Evolutionary conservation across 2,329 filamentous ascomycete genomes (phyloP).

Genomic region (Corniculantispora saksenae): DNA sequence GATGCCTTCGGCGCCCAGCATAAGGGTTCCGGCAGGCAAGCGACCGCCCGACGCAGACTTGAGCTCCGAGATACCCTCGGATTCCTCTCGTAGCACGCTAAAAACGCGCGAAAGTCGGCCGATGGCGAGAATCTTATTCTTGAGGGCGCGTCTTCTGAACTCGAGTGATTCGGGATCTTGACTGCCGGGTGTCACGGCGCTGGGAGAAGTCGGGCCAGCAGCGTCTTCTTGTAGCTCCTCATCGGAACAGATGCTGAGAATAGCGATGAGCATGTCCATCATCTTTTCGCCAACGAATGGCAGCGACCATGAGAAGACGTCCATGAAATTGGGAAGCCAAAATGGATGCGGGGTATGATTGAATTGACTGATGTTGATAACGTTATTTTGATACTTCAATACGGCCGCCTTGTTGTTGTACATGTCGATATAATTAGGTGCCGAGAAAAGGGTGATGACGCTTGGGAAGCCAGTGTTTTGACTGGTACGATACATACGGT

Average conservation of each 20-base stretch:
- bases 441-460: constrained; percentile 99
- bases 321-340: constrained; percentile 99
- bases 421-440: constrained; percentile 96
- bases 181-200: constrained; percentile 51
- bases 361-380: constrained; percentile 99
- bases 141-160: constrained; percentile 93
- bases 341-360: constrained; percentile 99
- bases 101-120: constrained; percentile 95
- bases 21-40: constrained; percentile 90
- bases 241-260: constrained; percentile 96
- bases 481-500: constrained; percentile 99
- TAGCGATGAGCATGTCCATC: constrained; percentile 98
- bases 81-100: constrained; percentile 96
- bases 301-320: constrained; percentile 99
- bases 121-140: constrained; percentile 99
- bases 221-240: constrained; percentile 91
- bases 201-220: constrained; percentile 66
- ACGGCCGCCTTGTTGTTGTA: constrained; percentile 99
- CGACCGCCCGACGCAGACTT: constrained; percentile 95
- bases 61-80: constrained; percentile 92
- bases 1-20: constrained; percentile 97
- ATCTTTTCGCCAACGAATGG: constrained; percentile 99
- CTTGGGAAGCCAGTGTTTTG: constrained; percentile 96
- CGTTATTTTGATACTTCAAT: constrained; percentile 99
- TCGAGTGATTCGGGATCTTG: constrained; percentile 84